A percentile compares a stretch with the other conserved stretches of the same genome.
phyloP scores from a whole-genome alignment of 192 early-diverging fungal genomes.

The Entrophospora sp. region DNA sequence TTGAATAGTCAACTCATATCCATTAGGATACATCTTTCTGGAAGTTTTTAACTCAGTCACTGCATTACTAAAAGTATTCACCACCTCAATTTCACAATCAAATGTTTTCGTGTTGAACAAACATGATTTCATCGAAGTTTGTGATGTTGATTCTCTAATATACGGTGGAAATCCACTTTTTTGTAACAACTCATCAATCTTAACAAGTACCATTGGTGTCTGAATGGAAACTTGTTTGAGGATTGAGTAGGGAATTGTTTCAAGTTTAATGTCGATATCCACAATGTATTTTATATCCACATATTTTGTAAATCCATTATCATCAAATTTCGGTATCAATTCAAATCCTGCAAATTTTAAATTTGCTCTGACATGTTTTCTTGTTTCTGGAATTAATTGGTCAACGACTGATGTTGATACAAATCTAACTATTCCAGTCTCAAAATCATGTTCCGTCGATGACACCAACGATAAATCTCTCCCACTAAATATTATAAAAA shows the following conservation, averaged over 20 bases:
- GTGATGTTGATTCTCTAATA: slow-evolving; percentile 37
- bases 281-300: slow-evolving; percentile 37
- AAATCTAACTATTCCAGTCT: slow-evolving; percentile 34
- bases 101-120: slow-evolving; percentile 30
- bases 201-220: slow-evolving; percentile 35
- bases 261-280: slow-evolving; percentile 41
- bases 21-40: slow-evolving; percentile 33
- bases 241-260: slow-evolving; percentile 33
- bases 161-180: slow-evolving; percentile 46
- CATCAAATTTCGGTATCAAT: slow-evolving; percentile 38
- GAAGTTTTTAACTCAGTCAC: slow-evolving; percentile 41
- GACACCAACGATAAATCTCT: slow-evolving; percentile 38
- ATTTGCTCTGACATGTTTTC: slow-evolving; percentile 34
- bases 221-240: slow-evolving; percentile 33
- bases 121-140: slow-evolving; percentile 34
- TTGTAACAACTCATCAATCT: slow-evolving; percentile 34
- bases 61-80: slow-evolving; percentile 27
- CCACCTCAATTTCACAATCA: slow-evolving; percentile 37
- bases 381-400: slow-evolving; percentile 35
- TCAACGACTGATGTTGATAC: slow-evolving; percentile 41
- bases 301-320: slow-evolving; percentile 26
- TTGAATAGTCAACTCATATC: slow-evolving; percentile 35
- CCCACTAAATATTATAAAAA: slow-evolving; percentile 20
- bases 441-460: slow-evolving; percentile 40
- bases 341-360: slow-evolving; percentile 44